Conservation (phyloP, 2,329 filamentous ascomycete species). For the Dissoconium aciculare region DNA sequence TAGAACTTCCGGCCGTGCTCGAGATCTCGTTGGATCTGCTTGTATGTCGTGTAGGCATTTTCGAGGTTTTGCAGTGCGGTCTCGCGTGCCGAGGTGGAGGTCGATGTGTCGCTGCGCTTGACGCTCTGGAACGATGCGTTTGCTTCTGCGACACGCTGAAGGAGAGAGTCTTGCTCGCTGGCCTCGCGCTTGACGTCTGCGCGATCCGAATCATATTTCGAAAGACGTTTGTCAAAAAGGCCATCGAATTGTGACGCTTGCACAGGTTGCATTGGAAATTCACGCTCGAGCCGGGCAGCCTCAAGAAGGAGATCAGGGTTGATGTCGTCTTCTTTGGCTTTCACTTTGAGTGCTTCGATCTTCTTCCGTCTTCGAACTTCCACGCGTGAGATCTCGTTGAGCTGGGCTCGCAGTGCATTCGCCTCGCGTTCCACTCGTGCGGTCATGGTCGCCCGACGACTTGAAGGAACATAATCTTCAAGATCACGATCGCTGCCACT, state of each 20-base stretch:
- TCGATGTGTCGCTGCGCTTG: conserved; percentile 50
- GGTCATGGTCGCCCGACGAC: conserved; percentile 61
- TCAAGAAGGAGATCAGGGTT: conserved; percentile 67
- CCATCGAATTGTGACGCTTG: conserved; percentile 82
- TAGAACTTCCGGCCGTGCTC: conserved; percentile 92
- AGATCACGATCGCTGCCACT: conserved; percentile 66
- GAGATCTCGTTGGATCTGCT: conserved; percentile 83
- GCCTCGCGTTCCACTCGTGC: conserved; percentile 68
- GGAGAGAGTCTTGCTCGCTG: conserved; percentile 59
- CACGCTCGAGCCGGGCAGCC: conserved; percentile 69
- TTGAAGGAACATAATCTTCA: conserved; percentile 80
- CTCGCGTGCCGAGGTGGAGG: conserved; percentile 52
- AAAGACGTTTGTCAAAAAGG: conserved; percentile 71
- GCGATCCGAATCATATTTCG: conserved; percentile 66
- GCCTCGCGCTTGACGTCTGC: conserved; percentile 57
- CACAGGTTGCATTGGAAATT: conserved; percentile 70
- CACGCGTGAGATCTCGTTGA: conserved; percentile 73
- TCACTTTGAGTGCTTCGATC: conserved; percentile 63
- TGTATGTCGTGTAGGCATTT: conserved; percentile 88
- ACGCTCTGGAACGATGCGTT: conserved; percentile 67
- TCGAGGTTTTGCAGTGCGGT: conserved; percentile 75
- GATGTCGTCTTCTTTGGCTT: conserved; percentile 75
- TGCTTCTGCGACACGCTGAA: conserved; percentile 54
- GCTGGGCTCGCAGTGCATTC: conserved; percentile 56
- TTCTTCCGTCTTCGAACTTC: conserved; percentile 69